Evolutionary conservation across 192 early-diverging fungal genomes (phyloP).

Genomic region (Haplosporangium gracile): DNA sequence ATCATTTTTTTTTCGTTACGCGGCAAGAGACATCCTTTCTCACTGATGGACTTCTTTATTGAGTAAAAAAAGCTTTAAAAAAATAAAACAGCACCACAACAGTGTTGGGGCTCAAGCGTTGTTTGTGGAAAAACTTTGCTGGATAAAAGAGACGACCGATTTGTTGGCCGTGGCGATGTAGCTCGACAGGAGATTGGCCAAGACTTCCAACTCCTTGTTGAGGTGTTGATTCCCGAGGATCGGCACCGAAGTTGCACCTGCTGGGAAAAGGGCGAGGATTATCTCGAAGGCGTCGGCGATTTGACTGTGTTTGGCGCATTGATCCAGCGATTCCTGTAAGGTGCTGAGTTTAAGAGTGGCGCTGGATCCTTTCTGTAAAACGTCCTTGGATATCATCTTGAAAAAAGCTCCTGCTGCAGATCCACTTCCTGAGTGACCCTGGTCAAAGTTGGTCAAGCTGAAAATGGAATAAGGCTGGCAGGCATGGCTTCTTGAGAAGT

Average conservation of each 20-base stretch:
- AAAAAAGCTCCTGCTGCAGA: conserved; percentile 10
- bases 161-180: no score
- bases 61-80: no score
- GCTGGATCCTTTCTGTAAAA: conserved; percentile 4
- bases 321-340: conserved; percentile 8
- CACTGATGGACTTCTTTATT: no score
- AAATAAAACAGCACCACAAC: no score
- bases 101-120: no score
- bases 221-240: conserved; percentile 20
- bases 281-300: neutral
- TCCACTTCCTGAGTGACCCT: neutral
- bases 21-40: no score
- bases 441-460: conserved; percentile 20
- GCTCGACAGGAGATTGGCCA: conserved; percentile 3
- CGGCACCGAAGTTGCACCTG: conserved; percentile 1
- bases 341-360: conserved; percentile 13
- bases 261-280: conserved; percentile 17
- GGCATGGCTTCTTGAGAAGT: conserved; percentile 20
- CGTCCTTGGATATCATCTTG: conserved; percentile 8
- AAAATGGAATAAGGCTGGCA: conserved; percentile 37
- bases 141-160: no score
- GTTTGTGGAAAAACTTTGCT: no score
- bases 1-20: no score
- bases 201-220: conserved; percentile 13
- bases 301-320: neutral